phyloP scores from a whole-genome alignment of 202 grass and related monocot genomes.

The Brachypodium distachyon region DNA sequence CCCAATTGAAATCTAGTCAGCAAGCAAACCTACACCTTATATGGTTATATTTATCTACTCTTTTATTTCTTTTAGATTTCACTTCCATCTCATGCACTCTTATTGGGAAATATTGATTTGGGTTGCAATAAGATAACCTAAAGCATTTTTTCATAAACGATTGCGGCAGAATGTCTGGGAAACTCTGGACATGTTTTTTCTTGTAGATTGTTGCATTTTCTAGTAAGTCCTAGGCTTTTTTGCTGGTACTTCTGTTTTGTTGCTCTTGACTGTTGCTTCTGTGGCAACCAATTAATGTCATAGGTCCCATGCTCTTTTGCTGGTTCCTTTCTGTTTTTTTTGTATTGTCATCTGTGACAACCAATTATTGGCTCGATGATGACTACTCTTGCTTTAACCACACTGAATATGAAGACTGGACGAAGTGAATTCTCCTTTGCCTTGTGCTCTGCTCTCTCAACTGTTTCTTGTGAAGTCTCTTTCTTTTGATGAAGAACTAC shows the following conservation, averaged over 20 bases:
- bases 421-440: background rate
- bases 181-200: slow-evolving; percentile 38
- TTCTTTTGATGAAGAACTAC: slow-evolving; percentile 18
- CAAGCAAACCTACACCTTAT: background rate
- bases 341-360: background rate
- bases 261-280: background rate
- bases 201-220: slow-evolving; percentile 39
- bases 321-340: background rate
- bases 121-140: background rate
- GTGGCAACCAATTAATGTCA: no score
- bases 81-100: background rate
- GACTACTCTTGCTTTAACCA: slow-evolving; percentile 64
- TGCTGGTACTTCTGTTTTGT: background rate
- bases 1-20: background rate
- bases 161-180: background rate
- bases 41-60: background rate
- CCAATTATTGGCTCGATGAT: slow-evolving; percentile 27
- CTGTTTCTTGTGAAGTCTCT: slow-evolving; percentile 21
- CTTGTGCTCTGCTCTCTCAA: slow-evolving; percentile 5
- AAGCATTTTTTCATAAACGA: background rate
- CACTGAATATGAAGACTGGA: slow-evolving; percentile 38
- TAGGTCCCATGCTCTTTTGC: no score
- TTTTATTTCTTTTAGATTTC: background rate
- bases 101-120: background rate
- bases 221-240: slow-evolving; percentile 2